Percentiles rank a stretch among this genome's conserved stretches.
Evolutionary conservation across 306 rosid species (phyloP).

Genomic region (Betula pendula): DNA sequence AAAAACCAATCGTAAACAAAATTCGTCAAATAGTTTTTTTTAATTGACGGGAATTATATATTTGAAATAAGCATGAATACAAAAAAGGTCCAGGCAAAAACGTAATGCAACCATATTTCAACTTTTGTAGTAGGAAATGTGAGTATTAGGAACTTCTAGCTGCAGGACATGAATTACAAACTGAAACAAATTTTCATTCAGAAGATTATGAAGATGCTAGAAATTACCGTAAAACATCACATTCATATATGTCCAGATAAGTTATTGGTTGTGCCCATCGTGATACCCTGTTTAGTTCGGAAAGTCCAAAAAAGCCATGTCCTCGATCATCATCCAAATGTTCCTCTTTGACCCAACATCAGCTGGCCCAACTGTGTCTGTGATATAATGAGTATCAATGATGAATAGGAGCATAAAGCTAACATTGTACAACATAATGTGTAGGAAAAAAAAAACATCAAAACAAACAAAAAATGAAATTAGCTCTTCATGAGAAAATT

Average conservation of each 20-base stretch:
- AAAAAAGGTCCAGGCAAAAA: neutral
- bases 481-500: too few species aligned
- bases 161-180: neutral
- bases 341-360: constrained; percentile 85
- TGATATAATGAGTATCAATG: constrained; percentile 23
- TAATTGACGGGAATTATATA: neutral
- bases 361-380: constrained; percentile 62
- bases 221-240: constrained; percentile 72
- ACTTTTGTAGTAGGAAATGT: neutral
- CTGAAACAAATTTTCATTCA: neutral
- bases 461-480: too few species aligned
- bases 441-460: neutral
- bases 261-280: constrained; percentile 96
- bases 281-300: constrained; percentile 54
- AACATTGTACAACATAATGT: neutral
- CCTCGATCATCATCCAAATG: constrained; percentile 76
- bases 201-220: constrained; percentile 5
- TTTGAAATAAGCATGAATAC: neutral
- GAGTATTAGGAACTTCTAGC: neutral
- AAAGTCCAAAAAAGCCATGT: constrained; percentile 65
- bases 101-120: neutral
- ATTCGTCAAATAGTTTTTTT: neutral
- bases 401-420: constrained; percentile 19
- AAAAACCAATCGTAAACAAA: neutral
- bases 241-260: constrained; percentile 65